phyloP scores from a whole-genome alignment of 257 asterid species.

The Scutellaria baicalensis region DNA sequence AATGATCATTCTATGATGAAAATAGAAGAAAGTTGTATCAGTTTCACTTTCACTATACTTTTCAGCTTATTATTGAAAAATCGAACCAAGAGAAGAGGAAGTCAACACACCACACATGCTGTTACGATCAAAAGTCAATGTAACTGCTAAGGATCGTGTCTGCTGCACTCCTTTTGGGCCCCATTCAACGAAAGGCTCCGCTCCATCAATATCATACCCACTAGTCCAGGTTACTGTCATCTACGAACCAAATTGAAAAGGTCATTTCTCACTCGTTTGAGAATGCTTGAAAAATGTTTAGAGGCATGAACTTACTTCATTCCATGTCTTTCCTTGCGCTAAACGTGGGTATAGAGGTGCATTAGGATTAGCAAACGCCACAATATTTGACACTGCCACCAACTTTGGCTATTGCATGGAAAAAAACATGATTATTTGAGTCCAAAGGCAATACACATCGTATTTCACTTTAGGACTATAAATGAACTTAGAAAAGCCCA shows the following conservation, averaged over 20 bases:
- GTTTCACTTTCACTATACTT: background rate
- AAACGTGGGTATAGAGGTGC: conserved; percentile 94
- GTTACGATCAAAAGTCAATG: conserved; percentile 68
- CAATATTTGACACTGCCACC: conserved; percentile 55
- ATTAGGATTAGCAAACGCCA: conserved; percentile 75
- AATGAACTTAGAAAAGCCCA: background rate
- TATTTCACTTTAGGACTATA: background rate
- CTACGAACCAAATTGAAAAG: conserved; percentile 35
- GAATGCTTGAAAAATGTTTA: background rate
- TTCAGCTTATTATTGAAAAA: background rate
- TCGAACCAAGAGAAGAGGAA: background rate
- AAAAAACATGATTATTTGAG: background rate
- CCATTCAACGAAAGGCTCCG: conserved; percentile 86
- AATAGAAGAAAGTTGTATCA: background rate
- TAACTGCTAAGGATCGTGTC: conserved; percentile 68
- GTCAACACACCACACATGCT: conserved; percentile 81
- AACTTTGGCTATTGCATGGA: conserved; percentile 64
- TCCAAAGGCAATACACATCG: background rate
- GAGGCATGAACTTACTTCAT: conserved; percentile 55
- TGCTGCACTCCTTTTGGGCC: conserved; percentile 55
- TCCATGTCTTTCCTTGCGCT: conserved; percentile 88
- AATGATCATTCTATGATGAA: background rate
- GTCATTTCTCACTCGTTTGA: conserved; percentile 1
- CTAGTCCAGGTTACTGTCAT: conserved; percentile 99
- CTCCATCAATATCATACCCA: conserved; percentile 53